Percentiles rank a stretch among this genome's conserved stretches.
Evolutionary conservation across 2,329 filamentous ascomycete genomes (phyloP).

Genomic region (Ceratocystis cacaofunesta): DNA sequence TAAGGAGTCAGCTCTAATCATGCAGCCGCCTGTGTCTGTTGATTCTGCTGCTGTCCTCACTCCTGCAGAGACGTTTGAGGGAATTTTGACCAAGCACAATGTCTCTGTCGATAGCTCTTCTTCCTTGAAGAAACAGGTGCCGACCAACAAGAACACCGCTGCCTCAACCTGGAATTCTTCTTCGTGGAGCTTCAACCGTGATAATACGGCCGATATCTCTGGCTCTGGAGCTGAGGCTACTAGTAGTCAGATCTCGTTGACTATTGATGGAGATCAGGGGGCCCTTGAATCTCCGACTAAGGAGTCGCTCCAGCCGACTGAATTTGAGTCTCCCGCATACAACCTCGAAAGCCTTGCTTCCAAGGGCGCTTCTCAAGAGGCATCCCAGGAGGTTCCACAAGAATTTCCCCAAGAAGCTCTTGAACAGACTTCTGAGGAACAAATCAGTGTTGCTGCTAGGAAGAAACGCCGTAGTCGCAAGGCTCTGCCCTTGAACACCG

Average conservation of each 20-base stretch:
- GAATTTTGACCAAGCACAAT: not conserved
- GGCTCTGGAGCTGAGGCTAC: not conserved
- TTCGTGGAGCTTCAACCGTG: slow-evolving; percentile 1
- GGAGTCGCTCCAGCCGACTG: not conserved
- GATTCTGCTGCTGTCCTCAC: not conserved
- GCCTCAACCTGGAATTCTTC: not conserved
- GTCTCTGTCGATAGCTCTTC: not conserved
- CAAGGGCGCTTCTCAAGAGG: not conserved
- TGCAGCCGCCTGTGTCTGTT: not conserved
- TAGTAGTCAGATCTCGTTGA: not conserved
- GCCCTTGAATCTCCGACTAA: not conserved
- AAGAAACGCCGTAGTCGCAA: slow-evolving; percentile 10
- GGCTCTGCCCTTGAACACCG: not conserved
- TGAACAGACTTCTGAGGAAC: not conserved
- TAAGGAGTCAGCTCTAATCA: not conserved
- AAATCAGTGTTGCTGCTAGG: not conserved
- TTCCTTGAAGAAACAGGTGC: not conserved
- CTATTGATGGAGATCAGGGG: not conserved
- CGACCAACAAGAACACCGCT: not conserved
- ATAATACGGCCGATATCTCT: not conserved
- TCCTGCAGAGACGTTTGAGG: not conserved
- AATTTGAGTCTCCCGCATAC: not conserved
- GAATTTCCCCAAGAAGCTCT: no score
- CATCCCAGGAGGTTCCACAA: no score
- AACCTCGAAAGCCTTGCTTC: not conserved